Evolutionary conservation across 148 eudicot genomes (phyloP), one percentile per base, ranked within the genome.

Genomic region (Rhododendron williamsianum): DNA sequence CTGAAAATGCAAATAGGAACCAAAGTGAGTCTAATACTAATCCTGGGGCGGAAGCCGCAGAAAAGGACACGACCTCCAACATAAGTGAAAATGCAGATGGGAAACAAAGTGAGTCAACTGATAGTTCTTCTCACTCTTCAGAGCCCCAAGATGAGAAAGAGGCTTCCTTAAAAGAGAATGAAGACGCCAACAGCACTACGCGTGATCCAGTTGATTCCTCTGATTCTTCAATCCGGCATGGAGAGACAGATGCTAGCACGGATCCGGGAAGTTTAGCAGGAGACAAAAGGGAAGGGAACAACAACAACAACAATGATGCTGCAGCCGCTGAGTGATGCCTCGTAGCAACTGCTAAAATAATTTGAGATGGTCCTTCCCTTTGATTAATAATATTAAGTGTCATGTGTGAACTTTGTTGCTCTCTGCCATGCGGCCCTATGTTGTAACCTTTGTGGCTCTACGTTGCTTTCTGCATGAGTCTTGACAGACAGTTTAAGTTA

Each of bases 261-360:
- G 93, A 92, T 84, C 83, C 90, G 78, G 91, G 48, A 27, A 92
- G 94, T 48, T 81, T 92, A 25, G 92, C 93, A 23, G 93, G 90
- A 67, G 84, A 85, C 0, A 87, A 87, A 48, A 86, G 35, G 15
- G 92, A 89, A 86, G 92, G 74, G 35, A 89, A 88, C 87, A 87
- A 81, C 43, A 89, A 88, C 87, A 87, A 81, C 43, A 16, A 81
- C 43, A 25, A 81, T 43, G 88, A 88, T 52, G 92, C 88, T n/a
- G 92, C 92, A 76, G 90, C 86, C 25, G 92, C 92, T n/a, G 60
- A 92, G 89, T 91, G 86, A 90, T 48, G 65, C 82, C 60, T 63
- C 36, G 30, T 72, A 86, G 77, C 90, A 65, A 65, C 72, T 25
- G 12, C 72, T 51, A 46, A 46, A 46, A 46, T 46, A 51, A 9